phyloP scores from a whole-genome alignment of 495 filamentous ascomycete species.

The Daldinia decipiens region DNA sequence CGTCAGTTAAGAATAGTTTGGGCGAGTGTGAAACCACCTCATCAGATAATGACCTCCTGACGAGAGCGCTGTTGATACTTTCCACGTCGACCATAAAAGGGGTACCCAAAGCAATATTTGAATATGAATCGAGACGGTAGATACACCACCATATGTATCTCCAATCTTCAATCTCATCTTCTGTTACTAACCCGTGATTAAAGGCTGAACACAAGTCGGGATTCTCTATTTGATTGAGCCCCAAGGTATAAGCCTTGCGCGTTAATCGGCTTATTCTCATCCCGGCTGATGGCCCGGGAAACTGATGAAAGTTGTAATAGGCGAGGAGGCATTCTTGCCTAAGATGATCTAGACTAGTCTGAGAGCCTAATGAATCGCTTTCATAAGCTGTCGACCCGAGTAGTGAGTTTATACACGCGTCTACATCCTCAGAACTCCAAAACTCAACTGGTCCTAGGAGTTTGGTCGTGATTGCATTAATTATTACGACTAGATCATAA shows the following conservation, averaged over 20 bases:
- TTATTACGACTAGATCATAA: constrained; percentile 41
- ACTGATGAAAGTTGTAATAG: constrained; percentile 53
- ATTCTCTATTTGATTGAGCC: constrained; percentile 47
- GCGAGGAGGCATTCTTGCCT: constrained; percentile 52
- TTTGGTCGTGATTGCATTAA: constrained; percentile 44
- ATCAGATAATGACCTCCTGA: constrained; percentile 22
- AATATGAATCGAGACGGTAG: constrained; percentile 54
- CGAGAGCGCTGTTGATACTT: constrained; percentile 43
- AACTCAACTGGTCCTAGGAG: constrained; percentile 36
- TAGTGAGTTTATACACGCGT: constrained; percentile 37
- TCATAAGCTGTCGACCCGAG: constrained; percentile 28
- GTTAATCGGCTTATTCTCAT: constrained; percentile 50
- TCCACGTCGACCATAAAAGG: constrained; percentile 44
- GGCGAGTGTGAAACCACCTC: constrained; percentile 14
- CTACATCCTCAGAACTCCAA: constrained; percentile 36
- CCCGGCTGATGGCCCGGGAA: constrained; percentile 49
- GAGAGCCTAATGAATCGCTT: neutral
- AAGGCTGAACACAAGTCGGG: constrained; percentile 37
- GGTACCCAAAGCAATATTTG: constrained; percentile 42
- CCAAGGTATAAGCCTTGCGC: constrained; percentile 49
- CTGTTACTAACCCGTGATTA: constrained; percentile 21
- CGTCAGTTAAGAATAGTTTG: constrained; percentile 42
- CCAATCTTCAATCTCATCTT: constrained; percentile 53
- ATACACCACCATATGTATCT: constrained; percentile 55
- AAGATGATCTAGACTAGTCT: constrained; percentile 43